Evolutionary conservation across 768 basidiomycete species (phyloP).

Genomic region (Russula olivacea): DNA sequence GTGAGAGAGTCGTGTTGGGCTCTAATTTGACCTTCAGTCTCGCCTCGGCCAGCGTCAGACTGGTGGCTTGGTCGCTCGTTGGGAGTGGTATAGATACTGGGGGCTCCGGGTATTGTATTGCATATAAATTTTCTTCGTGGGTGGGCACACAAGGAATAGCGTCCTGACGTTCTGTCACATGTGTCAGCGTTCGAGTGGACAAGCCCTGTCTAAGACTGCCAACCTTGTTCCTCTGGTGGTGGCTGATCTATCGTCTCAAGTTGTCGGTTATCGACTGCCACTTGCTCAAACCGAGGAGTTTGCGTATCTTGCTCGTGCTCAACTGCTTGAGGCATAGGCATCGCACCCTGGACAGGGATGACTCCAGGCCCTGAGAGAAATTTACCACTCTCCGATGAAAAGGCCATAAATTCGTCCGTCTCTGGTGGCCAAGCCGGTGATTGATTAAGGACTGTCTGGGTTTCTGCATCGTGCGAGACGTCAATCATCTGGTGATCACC

Average conservation of each 20-base stretch:
- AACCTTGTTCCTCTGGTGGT: not conserved
- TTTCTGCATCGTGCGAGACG: not conserved
- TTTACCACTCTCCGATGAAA: not conserved
- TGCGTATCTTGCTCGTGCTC: not conserved
- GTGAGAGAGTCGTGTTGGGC: conserved; percentile 27
- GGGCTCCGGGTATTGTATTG: not conserved
- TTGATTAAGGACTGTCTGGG: not conserved
- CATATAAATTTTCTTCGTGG: not conserved
- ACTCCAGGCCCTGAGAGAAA: conserved; percentile 19
- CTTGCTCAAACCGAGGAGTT: not conserved
- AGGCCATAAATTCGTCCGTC: not conserved
- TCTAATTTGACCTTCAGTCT: conserved; percentile 11
- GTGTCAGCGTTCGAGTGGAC: not conserved
- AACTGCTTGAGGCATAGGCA: not conserved
- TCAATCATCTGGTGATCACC: conserved; percentile 5
- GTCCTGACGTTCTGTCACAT: not conserved
- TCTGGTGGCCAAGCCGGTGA: not conserved
- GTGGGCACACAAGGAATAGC: not conserved
- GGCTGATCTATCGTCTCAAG: not conserved
- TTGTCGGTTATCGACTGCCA: not conserved
- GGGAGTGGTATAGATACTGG: not conserved
- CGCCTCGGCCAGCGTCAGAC: conserved; percentile 13
- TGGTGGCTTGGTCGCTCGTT: not conserved
- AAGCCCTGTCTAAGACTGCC: not conserved
- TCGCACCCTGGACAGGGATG: conserved; percentile 6